Evolutionary conservation across 1,139 yeast genomes (phyloP).

Genomic region (Zhuliangozyma parablackwelliae): DNA sequence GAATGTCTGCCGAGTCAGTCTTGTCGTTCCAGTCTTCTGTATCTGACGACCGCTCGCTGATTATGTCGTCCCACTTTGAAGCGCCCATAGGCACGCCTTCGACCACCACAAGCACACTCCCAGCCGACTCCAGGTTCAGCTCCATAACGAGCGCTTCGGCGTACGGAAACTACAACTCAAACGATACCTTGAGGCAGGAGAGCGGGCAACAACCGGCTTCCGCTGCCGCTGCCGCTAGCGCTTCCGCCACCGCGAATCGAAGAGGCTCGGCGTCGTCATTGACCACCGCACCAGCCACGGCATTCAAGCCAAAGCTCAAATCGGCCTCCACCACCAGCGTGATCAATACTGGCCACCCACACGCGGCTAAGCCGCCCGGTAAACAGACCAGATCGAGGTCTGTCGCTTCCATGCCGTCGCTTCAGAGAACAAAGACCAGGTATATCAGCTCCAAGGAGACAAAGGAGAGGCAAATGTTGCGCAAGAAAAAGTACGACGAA

Average conservation of each 20-base stretch:
- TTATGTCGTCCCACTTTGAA: constrained; percentile 35
- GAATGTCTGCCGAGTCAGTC: constrained; percentile 35
- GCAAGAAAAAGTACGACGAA: constrained; percentile 43
- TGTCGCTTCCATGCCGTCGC: constrained; percentile 11
- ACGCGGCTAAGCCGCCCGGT: background rate
- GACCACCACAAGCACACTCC: constrained; percentile 1
- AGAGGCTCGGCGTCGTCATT: background rate
- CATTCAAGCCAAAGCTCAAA: constrained; percentile 3
- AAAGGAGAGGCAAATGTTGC: constrained; percentile 34
- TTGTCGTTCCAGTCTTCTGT: constrained; percentile 30
- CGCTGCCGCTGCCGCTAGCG: background rate
- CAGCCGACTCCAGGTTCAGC: constrained; percentile 32
- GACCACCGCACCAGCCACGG: background rate
- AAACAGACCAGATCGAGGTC: constrained; percentile 7
- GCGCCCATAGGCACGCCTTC: constrained; percentile 2
- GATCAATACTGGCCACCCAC: background rate
- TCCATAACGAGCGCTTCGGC: constrained; percentile 25
- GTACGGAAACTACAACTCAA: constrained; percentile 1
- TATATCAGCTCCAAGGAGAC: constrained; percentile 33
- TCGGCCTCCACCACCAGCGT: constrained; percentile 9
- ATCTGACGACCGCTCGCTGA: constrained; percentile 36
- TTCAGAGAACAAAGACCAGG: constrained; percentile 33
- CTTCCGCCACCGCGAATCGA: constrained; percentile 1
- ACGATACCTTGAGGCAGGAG: constrained; percentile 1
- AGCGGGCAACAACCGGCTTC: background rate